Base-by-base conservation (phyloP, 495 filamentous ascomycete species). In the Lasiosphaeria miniovina region DNA sequence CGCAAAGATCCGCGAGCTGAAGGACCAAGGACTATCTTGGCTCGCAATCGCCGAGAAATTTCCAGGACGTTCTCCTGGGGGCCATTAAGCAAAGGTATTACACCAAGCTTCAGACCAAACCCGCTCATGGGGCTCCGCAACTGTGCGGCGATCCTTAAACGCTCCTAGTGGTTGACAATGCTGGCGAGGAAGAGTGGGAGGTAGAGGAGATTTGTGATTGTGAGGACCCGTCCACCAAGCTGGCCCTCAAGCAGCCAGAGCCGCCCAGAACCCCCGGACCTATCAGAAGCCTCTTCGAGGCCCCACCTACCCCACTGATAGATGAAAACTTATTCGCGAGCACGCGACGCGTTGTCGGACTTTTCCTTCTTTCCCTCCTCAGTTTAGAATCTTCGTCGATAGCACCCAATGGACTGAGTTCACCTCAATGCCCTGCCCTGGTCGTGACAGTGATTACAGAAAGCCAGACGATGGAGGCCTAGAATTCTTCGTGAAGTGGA, bases 1-100 rank as follows among this genome's bases (percentile, higher is more conserved):
- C 36, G 57, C 49, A 54, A 59, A 59, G 49, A 59, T 59, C 38
- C 32, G 50, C 50, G 38, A 48, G 57, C 49, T 59, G 50, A 59
- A 59, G 49, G 57, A 46, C 17, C 17, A 48, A 54, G 38, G 57
- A 59, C 50, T 59, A 32, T 57, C 55, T 57, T 49, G 55, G 55
- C 55, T 24, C 45, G 43, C 55, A 14, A 57, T 57, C 46, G 55
- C 57, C 38, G 12, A 59, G 49, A 36, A 53, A 8, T 54, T 59
- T 50, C 57, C 49, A 59, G 50, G 57, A 48, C 57, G 50, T 54
- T 36, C 55, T 57, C 32, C 55, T 38, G 43, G 43, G 43, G 55
- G n/a, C 55, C 24, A 50, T 57, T 36, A 46, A 57, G 54, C 41
- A 45, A 52, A 52, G 17, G 49, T 52, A 52, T 52, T 10, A 52